Base-by-base conservation (phyloP, 257 asterid genomes). In the Lycium ferocissimum region DNA sequence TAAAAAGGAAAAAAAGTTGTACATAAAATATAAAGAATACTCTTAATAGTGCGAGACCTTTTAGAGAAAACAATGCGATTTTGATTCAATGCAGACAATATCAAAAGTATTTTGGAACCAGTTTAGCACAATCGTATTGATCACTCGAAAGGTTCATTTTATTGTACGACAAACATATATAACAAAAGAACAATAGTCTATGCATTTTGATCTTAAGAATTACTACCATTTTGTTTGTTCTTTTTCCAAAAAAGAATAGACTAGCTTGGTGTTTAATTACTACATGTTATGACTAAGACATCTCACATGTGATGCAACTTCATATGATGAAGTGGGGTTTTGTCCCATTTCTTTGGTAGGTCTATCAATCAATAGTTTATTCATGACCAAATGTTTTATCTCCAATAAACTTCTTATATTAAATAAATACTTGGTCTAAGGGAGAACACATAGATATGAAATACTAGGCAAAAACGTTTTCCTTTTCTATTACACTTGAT, bases 221-320 rank as follows among this genome's bases (percentile, higher is more conserved):
- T 45, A 72, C 15, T 75, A 13, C 62, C 81, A 22, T n/a, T 43
- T 71, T 47, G 11, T 47, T n/a, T 49, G 2, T 76, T 76, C 6
- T 51, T 51, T 75, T 12, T 40, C 62, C 61, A 49, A 12, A 75
- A 47, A 51, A 43, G 4, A 38, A n/a, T 71, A 1, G 47, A 20
- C 1, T 73, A 20, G 59, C 8, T 76, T 76, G 22, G 63, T 75
- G 13, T 47, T 51, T 47, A 76, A 76, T 51, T 53, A 51, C 22
- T 12, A 51, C 82, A 51, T 13, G 26, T 26, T 73, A 47, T 26
- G 62, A 76, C 63, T 76, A 76, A 76, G 82, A 22, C 63, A 51
- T 73, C n/a, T 26, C 22, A 51, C 58, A 76, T 76, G 63, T 51
- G 9, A 26, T 76, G 13, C 82, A 76, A 26, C 63, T 76, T 76